These are phyloP conservation scores for Penicillium samsonianum DNA, from an alignment of 495 filamentous ascomycete genomes.

Conservation along the genomic window DNA sequence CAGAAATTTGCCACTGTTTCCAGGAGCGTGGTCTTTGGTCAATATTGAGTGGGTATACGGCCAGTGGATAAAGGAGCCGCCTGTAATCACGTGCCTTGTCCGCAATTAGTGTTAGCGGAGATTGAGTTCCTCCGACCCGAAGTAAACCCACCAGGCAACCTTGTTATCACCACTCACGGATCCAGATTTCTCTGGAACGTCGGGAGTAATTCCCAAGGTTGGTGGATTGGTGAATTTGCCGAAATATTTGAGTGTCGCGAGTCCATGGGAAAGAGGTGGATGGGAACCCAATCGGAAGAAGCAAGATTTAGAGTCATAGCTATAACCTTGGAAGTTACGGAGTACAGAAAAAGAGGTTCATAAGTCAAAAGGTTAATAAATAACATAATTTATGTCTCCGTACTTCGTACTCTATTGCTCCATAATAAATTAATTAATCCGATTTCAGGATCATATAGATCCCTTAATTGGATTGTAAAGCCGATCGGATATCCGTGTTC, in stretches of 20 bases:
- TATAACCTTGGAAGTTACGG: too few species aligned
- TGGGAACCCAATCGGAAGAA: background rate
- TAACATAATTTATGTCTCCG: too few species aligned
- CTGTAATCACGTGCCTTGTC: background rate
- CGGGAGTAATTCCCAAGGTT: background rate
- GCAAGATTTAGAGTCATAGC: too few species aligned
- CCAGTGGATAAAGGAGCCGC: background rate
- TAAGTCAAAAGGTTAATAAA: too few species aligned
- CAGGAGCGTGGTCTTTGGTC: background rate
- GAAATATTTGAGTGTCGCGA: background rate
- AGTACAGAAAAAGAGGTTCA: too few species aligned
- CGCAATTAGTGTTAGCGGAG: background rate
- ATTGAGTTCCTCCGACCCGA: background rate
- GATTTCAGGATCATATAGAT: background rate
- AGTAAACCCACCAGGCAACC: background rate
- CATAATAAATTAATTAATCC: background rate
- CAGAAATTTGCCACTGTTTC: conserved; percentile 3
- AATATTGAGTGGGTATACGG: background rate
- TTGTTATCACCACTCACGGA: conserved; percentile 3
- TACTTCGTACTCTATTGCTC: background rate
- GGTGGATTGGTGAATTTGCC: background rate
- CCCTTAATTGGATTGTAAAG: background rate
- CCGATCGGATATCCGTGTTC: background rate
- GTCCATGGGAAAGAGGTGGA: background rate
- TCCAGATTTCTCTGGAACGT: background rate